phyloP scores from a whole-genome alignment of 306 rosid genomes.

The Quercus wislizeni region DNA sequence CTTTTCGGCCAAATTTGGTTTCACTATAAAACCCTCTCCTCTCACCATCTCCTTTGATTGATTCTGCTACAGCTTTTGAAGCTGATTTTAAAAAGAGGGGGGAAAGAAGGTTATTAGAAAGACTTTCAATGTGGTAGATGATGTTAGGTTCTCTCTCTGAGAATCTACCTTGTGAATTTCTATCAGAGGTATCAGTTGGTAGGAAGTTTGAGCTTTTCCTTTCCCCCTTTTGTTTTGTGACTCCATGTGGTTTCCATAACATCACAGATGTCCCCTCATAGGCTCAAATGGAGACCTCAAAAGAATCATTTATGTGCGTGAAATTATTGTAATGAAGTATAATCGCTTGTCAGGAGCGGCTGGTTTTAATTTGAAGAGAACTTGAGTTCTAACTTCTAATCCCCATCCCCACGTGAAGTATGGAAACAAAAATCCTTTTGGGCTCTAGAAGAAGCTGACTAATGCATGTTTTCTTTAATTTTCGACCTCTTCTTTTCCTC shows the following conservation, averaged over 20 bases:
- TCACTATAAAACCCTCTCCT: constrained; percentile 5
- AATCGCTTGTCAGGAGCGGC: too few species aligned
- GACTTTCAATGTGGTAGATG: background rate
- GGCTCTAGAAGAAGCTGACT: too few species aligned
- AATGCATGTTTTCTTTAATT: too few species aligned
- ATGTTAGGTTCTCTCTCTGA: background rate
- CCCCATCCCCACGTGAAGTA: too few species aligned
- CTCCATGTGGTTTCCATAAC: background rate
- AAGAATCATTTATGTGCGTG: constrained; percentile 3
- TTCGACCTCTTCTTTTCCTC: too few species aligned
- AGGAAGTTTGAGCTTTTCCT: background rate
- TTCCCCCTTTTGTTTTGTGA: background rate
- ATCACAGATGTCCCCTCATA: background rate
- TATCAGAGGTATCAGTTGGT: constrained; percentile 6
- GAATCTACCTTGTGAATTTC: background rate
- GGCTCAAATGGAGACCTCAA: background rate
- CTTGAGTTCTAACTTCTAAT: too few species aligned
- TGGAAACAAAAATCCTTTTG: too few species aligned
- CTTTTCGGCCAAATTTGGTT: constrained; percentile 2
- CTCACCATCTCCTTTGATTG: constrained; percentile 1
- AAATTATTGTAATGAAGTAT: background rate
- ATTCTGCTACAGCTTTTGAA: constrained; percentile 15
- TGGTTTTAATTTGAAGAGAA: too few species aligned
- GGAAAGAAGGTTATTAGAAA: background rate
- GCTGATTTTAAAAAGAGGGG: background rate